Percentiles rank a stretch among this genome's conserved stretches.
phyloP scores from a whole-genome alignment of 208 protist species.

The Trypanosoma conorhini region DNA sequence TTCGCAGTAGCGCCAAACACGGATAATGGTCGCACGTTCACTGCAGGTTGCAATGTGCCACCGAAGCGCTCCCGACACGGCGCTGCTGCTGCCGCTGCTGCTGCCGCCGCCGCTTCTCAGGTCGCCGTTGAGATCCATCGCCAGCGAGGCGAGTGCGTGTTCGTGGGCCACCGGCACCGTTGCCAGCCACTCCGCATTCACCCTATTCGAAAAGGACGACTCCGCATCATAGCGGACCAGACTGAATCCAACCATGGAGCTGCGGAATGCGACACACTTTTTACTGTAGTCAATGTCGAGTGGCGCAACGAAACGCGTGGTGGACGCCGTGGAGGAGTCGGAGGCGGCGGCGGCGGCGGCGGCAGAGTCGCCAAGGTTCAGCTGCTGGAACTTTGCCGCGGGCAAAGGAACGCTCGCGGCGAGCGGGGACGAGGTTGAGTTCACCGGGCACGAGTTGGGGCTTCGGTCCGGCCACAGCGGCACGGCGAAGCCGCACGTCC shows the following conservation, averaged over 20 bases:
- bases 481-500: slow-evolving; percentile 14
- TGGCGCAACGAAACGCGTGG: slow-evolving; percentile 6
- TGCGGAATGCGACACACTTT: slow-evolving; percentile 38
- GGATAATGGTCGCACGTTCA: slow-evolving; percentile 31
- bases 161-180: slow-evolving; percentile 37
- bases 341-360: background rate
- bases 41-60: slow-evolving; percentile 30
- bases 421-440: slow-evolving; percentile 29
- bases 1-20: slow-evolving; percentile 31
- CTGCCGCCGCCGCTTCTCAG: slow-evolving; percentile 2
- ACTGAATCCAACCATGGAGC: slow-evolving; percentile 38
- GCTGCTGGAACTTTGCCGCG: slow-evolving; percentile 27
- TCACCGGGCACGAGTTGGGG: slow-evolving; percentile 20
- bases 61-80: background rate
- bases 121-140: slow-evolving; percentile 38
- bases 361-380: background rate
- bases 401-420: slow-evolving; percentile 41
- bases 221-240: slow-evolving; percentile 46
- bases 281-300: slow-evolving; percentile 47
- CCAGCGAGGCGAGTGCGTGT: slow-evolving; percentile 44
- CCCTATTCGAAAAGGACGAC: background rate
- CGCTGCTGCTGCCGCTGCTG: slow-evolving; percentile 3
- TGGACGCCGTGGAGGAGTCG: background rate
- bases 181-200: slow-evolving; percentile 30
- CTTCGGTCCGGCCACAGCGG: slow-evolving; percentile 19